Evolutionary conservation across 805 yeast genomes (phyloP), one percentile per base, ranked within the genome.

Genomic region (Yamadazyma paraphyllophila): DNA sequence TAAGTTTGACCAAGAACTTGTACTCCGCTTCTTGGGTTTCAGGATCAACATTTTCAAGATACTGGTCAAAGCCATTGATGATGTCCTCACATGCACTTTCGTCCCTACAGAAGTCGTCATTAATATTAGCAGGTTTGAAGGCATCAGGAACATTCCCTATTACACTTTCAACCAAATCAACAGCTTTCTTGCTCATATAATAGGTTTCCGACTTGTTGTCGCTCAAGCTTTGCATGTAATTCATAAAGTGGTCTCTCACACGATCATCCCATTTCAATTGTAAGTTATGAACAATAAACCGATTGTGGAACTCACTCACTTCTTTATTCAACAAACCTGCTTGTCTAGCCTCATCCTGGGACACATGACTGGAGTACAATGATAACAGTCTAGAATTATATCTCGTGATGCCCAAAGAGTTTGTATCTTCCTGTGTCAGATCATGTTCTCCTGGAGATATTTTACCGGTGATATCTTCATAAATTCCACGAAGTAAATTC

Each of bases 241-340:
- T 76, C 59, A 78, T 76, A 37, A 88, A 66, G 10, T 78, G 67
- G 55, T 89, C 81, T 45, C 97, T 69, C 8, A 82, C 75, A 2
- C 67, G 59, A 49, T 85, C 82, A 61, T 86, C 84, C 96, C 97
- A 90, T 53, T 82, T 85, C 53, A 90, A 59, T 55, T 83, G 79
- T 61, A 88, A 73, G 45, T 84, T 80, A 53, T 89, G 90, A 16
- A 88, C 66, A 48, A 83, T 78, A 61, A 85, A 88, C 40, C 89
- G 69, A 59, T 91, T 90, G 48, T 76, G 77, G 63, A 80, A 85
- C 44, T 50, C 70, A 33, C 60, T 57, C 2, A 60, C 63, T 6
- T 60, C 51, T 5, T 62, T 44, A 17, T 57, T 54, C 32, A 58
- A 44, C 11, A 53, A 52, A 2, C 57, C 46, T 2, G 58, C 63